Percentiles rank a stretch among this genome's conserved stretches.
phyloP scores from a whole-genome alignment of 2,329 filamentous ascomycete species.

The Botrytis cinerea region DNA sequence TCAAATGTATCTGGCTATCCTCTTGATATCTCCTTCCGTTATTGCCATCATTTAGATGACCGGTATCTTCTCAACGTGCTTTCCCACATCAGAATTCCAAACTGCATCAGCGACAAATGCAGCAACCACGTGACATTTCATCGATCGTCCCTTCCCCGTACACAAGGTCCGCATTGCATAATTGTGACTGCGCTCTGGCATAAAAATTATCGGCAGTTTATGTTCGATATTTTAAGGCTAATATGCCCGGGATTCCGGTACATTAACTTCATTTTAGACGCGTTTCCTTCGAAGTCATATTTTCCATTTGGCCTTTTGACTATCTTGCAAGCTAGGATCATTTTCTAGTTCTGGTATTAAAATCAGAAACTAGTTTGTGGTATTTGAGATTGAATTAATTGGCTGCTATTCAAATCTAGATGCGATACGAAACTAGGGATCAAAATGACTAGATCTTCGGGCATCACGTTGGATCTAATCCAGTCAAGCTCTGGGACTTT shows the following conservation, averaged over 20 bases:
- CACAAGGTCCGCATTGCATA: not conserved
- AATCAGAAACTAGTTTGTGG: rapidly evolving
- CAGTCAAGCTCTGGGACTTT: not conserved
- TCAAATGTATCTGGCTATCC: not conserved
- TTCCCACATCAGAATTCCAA: not conserved
- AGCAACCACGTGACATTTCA: not conserved
- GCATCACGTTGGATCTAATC: not conserved
- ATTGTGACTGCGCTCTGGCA: rapidly evolving
- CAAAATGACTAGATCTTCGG: not conserved
- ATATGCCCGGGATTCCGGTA: not conserved
- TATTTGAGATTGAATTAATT: rapidly evolving
- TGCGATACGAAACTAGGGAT: not conserved
- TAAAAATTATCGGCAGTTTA: not conserved
- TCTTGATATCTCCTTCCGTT: not conserved
- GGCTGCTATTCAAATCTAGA: too few species aligned
- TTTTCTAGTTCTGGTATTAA: not conserved
- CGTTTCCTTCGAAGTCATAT: not conserved
- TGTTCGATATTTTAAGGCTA: too few species aligned
- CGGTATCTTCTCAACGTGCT: not conserved
- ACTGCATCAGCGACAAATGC: not conserved
- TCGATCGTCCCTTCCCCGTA: not conserved
- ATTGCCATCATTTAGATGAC: too few species aligned
- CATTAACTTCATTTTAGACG: not conserved
- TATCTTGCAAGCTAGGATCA: not conserved
- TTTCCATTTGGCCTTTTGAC: not conserved